phyloP scores from a whole-genome alignment of 805 yeast species.

The Crinitomyces ghanaensis region DNA sequence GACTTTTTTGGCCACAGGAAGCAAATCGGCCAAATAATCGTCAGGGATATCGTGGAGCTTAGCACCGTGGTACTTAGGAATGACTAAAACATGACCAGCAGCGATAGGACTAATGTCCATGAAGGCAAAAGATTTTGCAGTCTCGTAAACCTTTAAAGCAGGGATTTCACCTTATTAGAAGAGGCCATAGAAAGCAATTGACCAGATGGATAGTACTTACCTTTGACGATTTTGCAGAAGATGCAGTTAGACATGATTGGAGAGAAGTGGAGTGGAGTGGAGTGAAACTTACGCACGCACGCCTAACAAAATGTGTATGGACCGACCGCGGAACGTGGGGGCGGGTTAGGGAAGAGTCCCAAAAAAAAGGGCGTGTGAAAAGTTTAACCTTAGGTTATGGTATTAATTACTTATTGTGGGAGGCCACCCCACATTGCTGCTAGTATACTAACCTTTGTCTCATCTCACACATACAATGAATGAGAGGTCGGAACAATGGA shows the following conservation, averaged over 20 bases:
- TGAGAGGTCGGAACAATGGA: conserved; percentile 9
- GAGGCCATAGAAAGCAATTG: conserved; percentile 1
- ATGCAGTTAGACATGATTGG: too few relatives aligned
- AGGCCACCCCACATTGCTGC: not conserved
- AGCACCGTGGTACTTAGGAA: conserved; percentile 91
- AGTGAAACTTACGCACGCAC: too few relatives aligned
- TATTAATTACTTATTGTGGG: not conserved
- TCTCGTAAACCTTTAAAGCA: conserved; percentile 78
- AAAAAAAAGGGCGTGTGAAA: too few relatives aligned
- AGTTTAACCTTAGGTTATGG: too few relatives aligned
- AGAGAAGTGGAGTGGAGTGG: too few relatives aligned
- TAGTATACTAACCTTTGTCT: not conserved
- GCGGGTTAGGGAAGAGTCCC: too few relatives aligned
- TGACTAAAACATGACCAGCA: conserved; percentile 76
- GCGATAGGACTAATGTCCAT: conserved; percentile 90
- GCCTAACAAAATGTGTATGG: too few relatives aligned
- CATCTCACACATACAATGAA: not conserved
- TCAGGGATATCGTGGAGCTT: conserved; percentile 88
- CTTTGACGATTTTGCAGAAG: conserved; percentile 88
- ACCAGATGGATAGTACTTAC: conserved; percentile 27
- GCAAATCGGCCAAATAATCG: conserved; percentile 71
- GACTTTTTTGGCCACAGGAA: conserved; percentile 81
- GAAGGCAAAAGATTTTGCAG: conserved; percentile 68
- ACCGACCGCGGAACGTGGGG: too few relatives aligned
- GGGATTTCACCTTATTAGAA: conserved; percentile 74